Conservation (phyloP, 225 moss, liverwort and hornwort genomes). For the Pseudisothecium myosuroides region DNA sequence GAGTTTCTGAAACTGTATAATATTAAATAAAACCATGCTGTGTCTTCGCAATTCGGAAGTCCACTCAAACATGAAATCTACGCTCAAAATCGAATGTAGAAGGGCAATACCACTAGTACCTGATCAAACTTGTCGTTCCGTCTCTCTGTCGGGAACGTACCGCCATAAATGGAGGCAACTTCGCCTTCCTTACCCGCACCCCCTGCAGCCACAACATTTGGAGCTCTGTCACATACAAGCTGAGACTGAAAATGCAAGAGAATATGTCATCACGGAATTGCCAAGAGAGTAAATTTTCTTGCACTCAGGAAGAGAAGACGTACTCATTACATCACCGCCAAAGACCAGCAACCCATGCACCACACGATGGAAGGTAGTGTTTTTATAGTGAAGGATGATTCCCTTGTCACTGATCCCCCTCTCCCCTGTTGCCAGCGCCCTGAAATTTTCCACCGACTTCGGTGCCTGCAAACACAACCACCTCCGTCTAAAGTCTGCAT, state of each 20-base stretch:
- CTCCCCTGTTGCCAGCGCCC: constrained; percentile 63
- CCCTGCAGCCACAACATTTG: constrained; percentile 11
- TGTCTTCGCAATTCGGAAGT: not conserved
- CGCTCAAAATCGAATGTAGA: not conserved
- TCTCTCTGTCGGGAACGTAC: constrained; percentile 39
- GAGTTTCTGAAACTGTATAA: not conserved
- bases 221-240: not conserved
- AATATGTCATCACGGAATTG: not conserved
- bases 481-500: not conserved
- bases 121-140: constrained; percentile 44
- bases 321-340: constrained; percentile 61
- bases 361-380: constrained; percentile 58
- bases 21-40: not conserved
- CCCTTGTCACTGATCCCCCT: constrained; percentile 39
- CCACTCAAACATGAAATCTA: not conserved
- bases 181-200: constrained; percentile 47
- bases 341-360: constrained; percentile 59
- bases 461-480: constrained; percentile 35
- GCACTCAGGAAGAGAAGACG: not conserved
- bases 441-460: constrained; percentile 64
- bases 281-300: not conserved
- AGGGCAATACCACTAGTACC: constrained; percentile 3
- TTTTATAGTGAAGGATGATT: constrained; percentile 53
- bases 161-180: constrained; percentile 57
- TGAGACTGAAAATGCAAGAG: not conserved